Percentiles rank a stretch among this genome's conserved stretches.
phyloP scores from a whole-genome alignment of 805 yeast species.

The Kazachstania kunashirensis region DNA sequence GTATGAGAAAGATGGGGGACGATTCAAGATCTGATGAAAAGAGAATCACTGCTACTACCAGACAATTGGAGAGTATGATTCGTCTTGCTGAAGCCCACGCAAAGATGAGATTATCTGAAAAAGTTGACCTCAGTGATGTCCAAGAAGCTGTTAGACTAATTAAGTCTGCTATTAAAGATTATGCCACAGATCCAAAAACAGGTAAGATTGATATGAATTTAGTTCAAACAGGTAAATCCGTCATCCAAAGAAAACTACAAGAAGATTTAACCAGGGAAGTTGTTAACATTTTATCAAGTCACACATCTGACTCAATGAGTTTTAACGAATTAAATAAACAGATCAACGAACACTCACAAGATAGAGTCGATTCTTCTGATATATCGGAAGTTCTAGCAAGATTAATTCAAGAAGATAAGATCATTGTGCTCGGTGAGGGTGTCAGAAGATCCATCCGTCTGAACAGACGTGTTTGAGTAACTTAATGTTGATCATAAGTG shows the following conservation, averaged over 20 bases:
- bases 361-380: conserved; percentile 60
- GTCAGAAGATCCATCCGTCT: conserved; percentile 49
- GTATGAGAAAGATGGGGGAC: conserved; percentile 89
- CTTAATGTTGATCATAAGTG: too few relatives aligned
- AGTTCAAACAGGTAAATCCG: conserved; percentile 90
- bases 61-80: conserved; percentile 94
- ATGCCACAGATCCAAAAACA: conserved; percentile 95
- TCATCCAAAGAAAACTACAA: conserved; percentile 69
- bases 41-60: conserved; percentile 93
- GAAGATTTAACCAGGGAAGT: conserved; percentile 64
- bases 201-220: conserved; percentile 97
- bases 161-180: conserved; percentile 89
- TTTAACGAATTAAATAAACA: conserved; percentile 50
- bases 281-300: conserved; percentile 42
- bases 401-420: conserved; percentile 60
- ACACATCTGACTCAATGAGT: conserved; percentile 39
- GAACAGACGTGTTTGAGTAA: conserved; percentile 21
- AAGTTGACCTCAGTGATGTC: conserved; percentile 74
- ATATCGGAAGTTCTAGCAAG: conserved; percentile 57
- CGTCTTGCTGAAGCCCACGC: conserved; percentile 95
- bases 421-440: conserved; percentile 64
- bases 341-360: conserved; percentile 51
- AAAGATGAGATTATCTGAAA: conserved; percentile 71
- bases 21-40: conserved; percentile 78
- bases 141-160: conserved; percentile 88